These are phyloP conservation scores for Falciphora oryzae DNA, from an alignment of 2,329 filamentous ascomycete genomes.

Conservation along the genomic window DNA sequence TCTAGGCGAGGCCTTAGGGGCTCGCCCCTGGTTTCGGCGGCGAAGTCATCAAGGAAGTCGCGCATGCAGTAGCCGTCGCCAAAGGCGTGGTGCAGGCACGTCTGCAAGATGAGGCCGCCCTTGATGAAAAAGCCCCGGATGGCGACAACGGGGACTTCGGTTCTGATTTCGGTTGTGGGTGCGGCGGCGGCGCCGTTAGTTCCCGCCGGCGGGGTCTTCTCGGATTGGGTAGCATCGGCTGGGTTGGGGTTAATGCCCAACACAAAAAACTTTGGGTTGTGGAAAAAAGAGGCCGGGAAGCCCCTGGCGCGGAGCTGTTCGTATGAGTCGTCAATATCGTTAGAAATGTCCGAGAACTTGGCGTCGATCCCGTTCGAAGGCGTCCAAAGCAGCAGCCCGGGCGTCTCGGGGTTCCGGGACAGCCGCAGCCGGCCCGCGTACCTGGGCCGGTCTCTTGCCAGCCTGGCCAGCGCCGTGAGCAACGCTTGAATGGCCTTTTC, in stretches of 20 bases:
- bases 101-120: conserved; percentile 33
- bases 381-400: conserved; percentile 13
- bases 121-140: conserved; percentile 32
- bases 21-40: conserved; percentile 26
- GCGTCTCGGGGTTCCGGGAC: conserved; percentile 8
- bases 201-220: not conserved
- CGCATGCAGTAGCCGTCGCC: conserved; percentile 35
- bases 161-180: conserved; percentile 13
- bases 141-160: conserved; percentile 29
- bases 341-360: conserved; percentile 16
- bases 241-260: conserved; percentile 11
- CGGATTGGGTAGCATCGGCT: conserved; percentile 1
- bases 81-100: conserved; percentile 37
- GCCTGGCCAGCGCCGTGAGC: conserved; percentile 13
- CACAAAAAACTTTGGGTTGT: not conserved
- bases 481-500: not conserved
- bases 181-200: conserved; percentile 1
- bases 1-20: not conserved
- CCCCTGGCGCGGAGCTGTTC: conserved; percentile 20
- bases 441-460: conserved; percentile 20
- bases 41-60: conserved; percentile 33
- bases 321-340: conserved; percentile 21
- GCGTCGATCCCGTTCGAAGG: conserved; percentile 10
- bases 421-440: conserved; percentile 22
- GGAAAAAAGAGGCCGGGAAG: conserved; percentile 26